phyloP scores from a whole-genome alignment of 2,329 filamentous ascomycete genomes.

The Arachnomyces sp. region DNA sequence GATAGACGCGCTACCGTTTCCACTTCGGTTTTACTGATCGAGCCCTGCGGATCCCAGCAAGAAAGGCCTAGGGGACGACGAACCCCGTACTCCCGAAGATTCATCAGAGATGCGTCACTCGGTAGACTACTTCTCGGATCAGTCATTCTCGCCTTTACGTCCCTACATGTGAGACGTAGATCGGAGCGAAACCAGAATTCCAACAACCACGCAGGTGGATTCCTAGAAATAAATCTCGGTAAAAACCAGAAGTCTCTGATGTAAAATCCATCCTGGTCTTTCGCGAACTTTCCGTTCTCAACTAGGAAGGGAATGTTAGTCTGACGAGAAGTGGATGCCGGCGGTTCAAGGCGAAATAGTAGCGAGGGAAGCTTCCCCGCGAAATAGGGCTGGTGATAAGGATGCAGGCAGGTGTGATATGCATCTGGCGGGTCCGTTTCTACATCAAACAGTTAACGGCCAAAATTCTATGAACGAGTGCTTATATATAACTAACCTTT shows the following conservation, averaged over 20 bases:
- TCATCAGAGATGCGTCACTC: conserved; percentile 20
- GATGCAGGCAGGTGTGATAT: conserved; percentile 19
- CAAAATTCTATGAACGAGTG: neutral
- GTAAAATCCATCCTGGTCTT: conserved; percentile 9
- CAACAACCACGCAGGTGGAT: conserved; percentile 20
- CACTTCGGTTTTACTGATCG: conserved; percentile 17
- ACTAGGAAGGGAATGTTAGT: conserved; percentile 6
- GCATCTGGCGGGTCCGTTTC: conserved; percentile 8
- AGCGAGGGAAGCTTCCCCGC: conserved; percentile 16
- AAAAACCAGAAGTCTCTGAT: conserved; percentile 21
- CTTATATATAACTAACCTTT: neutral
- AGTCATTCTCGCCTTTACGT: conserved; percentile 25
- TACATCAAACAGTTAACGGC: conserved; percentile 1
- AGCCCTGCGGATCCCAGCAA: conserved; percentile 18
- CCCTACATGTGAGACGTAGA: conserved; percentile 19
- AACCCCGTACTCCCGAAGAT: conserved; percentile 21
- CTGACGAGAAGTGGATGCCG: neutral
- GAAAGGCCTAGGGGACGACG: conserved; percentile 19
- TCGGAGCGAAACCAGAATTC: conserved; percentile 26
- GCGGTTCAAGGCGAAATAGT: conserved; percentile 18
- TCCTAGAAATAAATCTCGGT: conserved; percentile 21
- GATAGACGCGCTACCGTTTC: conserved; percentile 20
- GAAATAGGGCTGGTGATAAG: conserved; percentile 15
- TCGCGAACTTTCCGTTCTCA: conserved; percentile 12
- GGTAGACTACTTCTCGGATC: conserved; percentile 12